Base-by-base conservation (phyloP, 2,329 filamentous ascomycete genomes). In the Cladophialophora chaetospira region DNA sequence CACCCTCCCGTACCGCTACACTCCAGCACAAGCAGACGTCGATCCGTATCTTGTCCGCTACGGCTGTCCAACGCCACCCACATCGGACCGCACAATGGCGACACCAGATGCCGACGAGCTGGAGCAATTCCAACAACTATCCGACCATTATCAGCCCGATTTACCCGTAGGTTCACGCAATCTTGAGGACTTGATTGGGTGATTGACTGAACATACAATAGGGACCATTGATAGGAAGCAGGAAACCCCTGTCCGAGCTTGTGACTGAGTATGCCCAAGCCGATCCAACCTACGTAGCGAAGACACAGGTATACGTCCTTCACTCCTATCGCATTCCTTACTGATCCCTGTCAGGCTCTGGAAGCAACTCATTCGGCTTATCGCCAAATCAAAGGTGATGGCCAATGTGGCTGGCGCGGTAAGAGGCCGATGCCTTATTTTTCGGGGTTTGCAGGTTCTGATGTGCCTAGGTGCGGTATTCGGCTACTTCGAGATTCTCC, bases 371-470 rank as follows among this genome's bases (percentile, higher is more conserved):
- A 96, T 72, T 89, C 90, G 17, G 87, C 91, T 70, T 96, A 93
- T 70, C 89, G 94, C 53, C 87, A 87, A 9, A 85, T 96, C 71
- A 87, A 88, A 73, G 93, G 94, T 51, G 93, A 97, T 75, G 94
- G 94, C 57, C 95, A 96, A 71, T 97, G 94, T 75, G 94, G 93
- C 68, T 97, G 94, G 93, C 85, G 93, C 87, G 94, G 93, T 97
- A 81, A 78, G 86, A 77, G n/a, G 8, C 25, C 54, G 40, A 28
- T 56, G 52, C 44, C 48, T 53, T 38, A 49, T 31, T 36, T 46
- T 5, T 38, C 25, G 25, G 58, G 64, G 66, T 28, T 58, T 10
- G 8, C 23, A 2, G 47, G 25, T 23, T 29, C 15, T 26, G 35
- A 28, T 44, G 26, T 36, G 33, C 46, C 31, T 71, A 97, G 94